Evolutionary conservation across 176 grass and related monocot genomes (phyloP).

Genomic region (Carex myosuroides): DNA sequence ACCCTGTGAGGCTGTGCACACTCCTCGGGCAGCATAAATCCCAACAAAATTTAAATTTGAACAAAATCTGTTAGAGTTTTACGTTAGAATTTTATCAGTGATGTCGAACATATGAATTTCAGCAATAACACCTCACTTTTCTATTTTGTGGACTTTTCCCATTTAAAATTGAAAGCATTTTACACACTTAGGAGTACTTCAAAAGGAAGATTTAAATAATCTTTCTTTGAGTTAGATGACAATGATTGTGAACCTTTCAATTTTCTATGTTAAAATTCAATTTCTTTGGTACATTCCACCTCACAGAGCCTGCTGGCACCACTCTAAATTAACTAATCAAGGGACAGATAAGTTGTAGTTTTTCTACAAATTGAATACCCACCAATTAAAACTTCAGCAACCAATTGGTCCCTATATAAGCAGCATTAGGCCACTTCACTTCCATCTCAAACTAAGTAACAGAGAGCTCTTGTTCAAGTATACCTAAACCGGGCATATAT

Average conservation of each 20-base stretch:
- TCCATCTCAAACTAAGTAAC: not conserved
- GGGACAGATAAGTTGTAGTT: not conserved
- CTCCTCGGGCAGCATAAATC: not conserved
- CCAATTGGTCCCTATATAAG: slow-evolving; percentile 2
- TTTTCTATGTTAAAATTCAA: too few relatives aligned
- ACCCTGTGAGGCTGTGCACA: not conserved
- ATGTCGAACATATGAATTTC: not conserved
- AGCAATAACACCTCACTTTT: not conserved
- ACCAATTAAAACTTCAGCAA: not conserved
- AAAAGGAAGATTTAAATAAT: not conserved
- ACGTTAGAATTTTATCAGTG: not conserved
- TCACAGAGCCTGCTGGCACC: not conserved
- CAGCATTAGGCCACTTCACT: not conserved
- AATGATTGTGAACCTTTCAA: not conserved
- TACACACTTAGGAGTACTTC: not conserved
- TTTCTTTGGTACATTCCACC: not conserved
- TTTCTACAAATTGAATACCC: not conserved
- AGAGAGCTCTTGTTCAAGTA: not conserved
- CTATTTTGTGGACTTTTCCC: not conserved
- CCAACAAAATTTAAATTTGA: not conserved
- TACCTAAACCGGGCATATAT: not conserved
- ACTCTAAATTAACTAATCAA: not conserved
- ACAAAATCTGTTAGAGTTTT: not conserved
- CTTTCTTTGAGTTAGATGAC: not conserved
- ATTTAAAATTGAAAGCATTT: not conserved